Evolutionary conservation across 768 basidiomycete genomes (phyloP), one percentile per base, ranked within the genome.

Genomic region (Termitomyces sp.): DNA sequence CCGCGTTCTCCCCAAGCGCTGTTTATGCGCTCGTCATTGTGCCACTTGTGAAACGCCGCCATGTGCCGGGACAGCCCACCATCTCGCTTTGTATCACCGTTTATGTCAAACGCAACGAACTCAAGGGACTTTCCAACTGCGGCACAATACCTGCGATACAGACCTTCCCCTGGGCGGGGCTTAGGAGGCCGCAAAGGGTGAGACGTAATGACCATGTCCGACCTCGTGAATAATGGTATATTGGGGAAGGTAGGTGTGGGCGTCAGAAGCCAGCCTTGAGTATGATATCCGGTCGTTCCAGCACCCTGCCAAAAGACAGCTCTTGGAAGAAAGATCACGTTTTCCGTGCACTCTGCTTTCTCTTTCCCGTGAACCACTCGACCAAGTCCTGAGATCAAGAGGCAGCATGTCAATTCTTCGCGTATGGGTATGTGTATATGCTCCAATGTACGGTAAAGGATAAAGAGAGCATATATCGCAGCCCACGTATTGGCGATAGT

Each of bases 151-250:
- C 60, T 68, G 52, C 58, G 71, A 69, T 80, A 81, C 22, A 81
- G 53, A n/a, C 77, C 56, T 64, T 76, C 61, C 47, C 78, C 68
- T 20, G 72, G 65, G 38, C 51, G 48, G 2, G 80, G 80, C 55
- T 81, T 81, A 0, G 75, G 67, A 2, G 80, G 80, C 13, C 80
- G 73, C n/a, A 78, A 67, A n/a, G 80, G 80, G 62, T 81, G 80
- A 28, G 70, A 70, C n/a, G 80, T 62, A 61, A 80, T 74, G n/a
- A 81, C 78, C 54, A 73, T 70, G 26, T 78, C 72, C 7, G 67
- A 71, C 57, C 79, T 70, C 14, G 80, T 81, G 70, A 78, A 80
- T 1, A 72, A 69, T 18, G 70, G 68, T 4, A 74, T 58, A 44
- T 50, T 66, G 9, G 78, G 78, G 63, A 78, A 77, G 16, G 66